Base-by-base conservation (phyloP, 2,329 filamentous ascomycete species). In the Xylaria digitata region DNA sequence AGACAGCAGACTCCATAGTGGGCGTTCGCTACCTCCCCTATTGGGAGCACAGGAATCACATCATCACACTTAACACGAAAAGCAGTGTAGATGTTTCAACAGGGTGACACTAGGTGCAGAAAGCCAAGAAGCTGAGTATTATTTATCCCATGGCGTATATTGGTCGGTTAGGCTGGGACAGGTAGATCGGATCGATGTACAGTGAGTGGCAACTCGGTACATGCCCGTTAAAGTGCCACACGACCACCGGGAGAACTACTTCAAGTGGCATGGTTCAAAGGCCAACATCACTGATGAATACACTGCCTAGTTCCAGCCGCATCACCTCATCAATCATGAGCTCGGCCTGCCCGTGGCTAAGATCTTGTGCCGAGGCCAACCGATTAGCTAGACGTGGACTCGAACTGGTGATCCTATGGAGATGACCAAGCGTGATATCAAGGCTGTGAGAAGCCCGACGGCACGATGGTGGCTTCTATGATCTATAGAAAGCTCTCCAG, bases 121-220 rank as follows among this genome's bases (percentile, higher is more conserved):
- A 79, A 66, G 81, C 81, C 0, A 75, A 78, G 56, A 81, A 82
- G 70, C 80, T 17, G 80, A 2, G 80, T 53, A 83, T 82, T 48
- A 81, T 83, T 49, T 82, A 83, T 74, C 81, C 77, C 7, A 83
- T 83, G 80, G 82, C 80, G 0, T 83, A 83, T 66, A 81, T 81
- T 11, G 81, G 82, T 8, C 19, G 17, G n/a, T 13, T 82, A 79
- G 80, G 81, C 81, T 0, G 72, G 80, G 13, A 81, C 80, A 11
- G 79, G 80, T 5, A 82, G 80, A 6, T 83, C 82, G 59, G 64
- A 58, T 21, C 19, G 43, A 46, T 19, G 71, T 82, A 3, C 72
- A 81, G 23, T 83, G 78, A 77, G 81, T 80, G 13, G 80, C 82
- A 7, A 9, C 2, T 19, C 2, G 26, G 5, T 83, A 82, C 61